Conservation (phyloP, 129 eudicot species). For the Flaveria linearis region DNA sequence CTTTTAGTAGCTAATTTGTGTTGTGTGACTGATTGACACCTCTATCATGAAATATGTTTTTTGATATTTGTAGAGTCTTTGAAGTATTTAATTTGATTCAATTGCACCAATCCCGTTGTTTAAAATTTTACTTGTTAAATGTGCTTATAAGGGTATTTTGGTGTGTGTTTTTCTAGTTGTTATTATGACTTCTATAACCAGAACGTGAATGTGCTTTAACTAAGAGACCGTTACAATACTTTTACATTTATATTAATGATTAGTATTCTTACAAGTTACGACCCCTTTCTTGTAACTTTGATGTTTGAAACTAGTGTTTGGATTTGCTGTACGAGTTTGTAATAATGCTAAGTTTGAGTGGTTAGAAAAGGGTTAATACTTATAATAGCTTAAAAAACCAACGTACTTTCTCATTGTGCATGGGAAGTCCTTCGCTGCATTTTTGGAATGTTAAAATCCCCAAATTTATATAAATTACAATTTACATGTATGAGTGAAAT, state of each 20-base stretch:
- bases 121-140: neutral
- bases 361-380: neutral
- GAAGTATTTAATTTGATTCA: neutral
- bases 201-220: neutral
- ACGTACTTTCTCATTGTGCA: neutral
- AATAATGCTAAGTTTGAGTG: neutral
- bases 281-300: neutral
- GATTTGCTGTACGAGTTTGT: neutral
- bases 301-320: neutral
- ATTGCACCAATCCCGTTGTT: neutral
- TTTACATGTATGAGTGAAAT: neutral
- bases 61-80: neutral
- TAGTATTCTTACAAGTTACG: neutral
- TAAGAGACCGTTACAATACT: neutral
- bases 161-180: neutral
- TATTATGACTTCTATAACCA: neutral
- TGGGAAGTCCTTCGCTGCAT: neutral
- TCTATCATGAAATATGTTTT: constrained; percentile 11
- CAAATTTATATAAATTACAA: neutral
- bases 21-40: neutral
- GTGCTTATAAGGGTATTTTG: neutral
- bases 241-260: neutral
- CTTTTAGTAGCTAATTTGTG: neutral
- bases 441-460: neutral
- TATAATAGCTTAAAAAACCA: neutral